Base-by-base conservation (phyloP, 176 grass and related monocot genomes). In the Tillandsia fasciculata region DNA sequence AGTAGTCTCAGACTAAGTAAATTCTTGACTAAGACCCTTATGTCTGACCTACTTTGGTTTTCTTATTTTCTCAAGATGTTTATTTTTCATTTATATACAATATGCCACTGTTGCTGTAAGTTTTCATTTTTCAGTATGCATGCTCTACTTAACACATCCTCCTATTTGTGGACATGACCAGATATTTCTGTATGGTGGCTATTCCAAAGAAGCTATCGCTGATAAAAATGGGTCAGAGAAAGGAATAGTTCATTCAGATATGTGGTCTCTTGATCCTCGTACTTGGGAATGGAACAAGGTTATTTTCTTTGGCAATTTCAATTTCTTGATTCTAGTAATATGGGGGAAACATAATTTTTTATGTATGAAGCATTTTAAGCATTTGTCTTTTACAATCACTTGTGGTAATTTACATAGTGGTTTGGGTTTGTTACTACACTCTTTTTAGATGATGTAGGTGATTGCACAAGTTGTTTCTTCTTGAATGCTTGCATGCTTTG, bases 211-310 rank as follows among this genome's bases (percentile, higher is more conserved):
- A 83, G 79, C 92, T 74, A 83, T 75, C 70, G 76, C 88, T 72
- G 88, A 96, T 64, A 92, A 92, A 90, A 76, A 59, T 73, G 75
- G 75, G 66, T 82, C 84, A 33, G 93, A 96, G 87, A 96, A 92
- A 85, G 93, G 93, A 71, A 90, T 85, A 78, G 88, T 96, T 65
- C 88, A 96, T 89, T 90, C 93, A 74, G 93, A 96, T 58, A 81
- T 87, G 76, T 96, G 88, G 93, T 87, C 83, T 56, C 93, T 96
- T 78, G 93, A 96, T 85, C 86, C 93, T 81, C 88, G 83, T 64
- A 92, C 80, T 70, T 96, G 93, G 93, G 93, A 92, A 77, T 96
- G 93, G 93, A 96, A 87, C 72, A 96, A 91, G 93, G 93, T 96
- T 63, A 47, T 52, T 14, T 20, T 67, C 72, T 15, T 33, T 9